Evolutionary conservation across 164 flowering plant species (phyloP).

Genomic region (Vitis rupestris): DNA sequence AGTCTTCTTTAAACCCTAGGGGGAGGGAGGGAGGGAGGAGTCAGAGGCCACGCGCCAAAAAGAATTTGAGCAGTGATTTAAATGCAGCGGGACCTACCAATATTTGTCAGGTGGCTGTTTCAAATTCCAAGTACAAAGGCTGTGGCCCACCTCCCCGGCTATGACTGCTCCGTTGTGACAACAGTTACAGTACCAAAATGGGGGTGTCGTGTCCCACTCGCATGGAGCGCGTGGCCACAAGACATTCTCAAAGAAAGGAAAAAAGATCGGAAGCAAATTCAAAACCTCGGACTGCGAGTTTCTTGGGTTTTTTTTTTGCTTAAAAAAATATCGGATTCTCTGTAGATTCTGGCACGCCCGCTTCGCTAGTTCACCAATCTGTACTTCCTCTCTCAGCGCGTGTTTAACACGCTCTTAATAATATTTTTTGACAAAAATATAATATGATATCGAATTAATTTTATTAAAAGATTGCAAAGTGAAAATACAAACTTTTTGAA

Average conservation of each 20-base stretch:
- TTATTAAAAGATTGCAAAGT: no score
- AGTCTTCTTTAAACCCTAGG: no score
- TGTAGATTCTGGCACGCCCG: slow-evolving; percentile 20
- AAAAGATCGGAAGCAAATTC: background rate
- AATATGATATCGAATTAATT: no score
- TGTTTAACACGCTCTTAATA: background rate
- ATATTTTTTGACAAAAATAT: no score
- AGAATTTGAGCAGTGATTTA: background rate
- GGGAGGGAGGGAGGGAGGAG: no score
- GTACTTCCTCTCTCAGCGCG: background rate
- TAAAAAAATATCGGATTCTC: slow-evolving; percentile 13
- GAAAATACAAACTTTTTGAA: no score
- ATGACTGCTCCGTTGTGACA: slow-evolving; percentile 3
- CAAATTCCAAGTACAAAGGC: no score
- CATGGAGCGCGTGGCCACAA: slow-evolving; percentile 15
- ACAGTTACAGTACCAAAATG: background rate
- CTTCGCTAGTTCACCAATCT: background rate
- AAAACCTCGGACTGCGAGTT: slow-evolving; percentile 13
- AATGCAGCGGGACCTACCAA: background rate
- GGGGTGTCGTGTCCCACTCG: slow-evolving; percentile 14
- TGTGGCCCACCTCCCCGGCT: background rate
- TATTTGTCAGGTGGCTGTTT: no score
- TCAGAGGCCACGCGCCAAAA: no score
- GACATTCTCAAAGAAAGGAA: slow-evolving; percentile 6
- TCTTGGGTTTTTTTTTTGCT: background rate